These are phyloP conservation scores for Iodosphaeria phyllophila DNA, from an alignment of 2,329 filamentous ascomycete species.

Conservation along the genomic window DNA sequence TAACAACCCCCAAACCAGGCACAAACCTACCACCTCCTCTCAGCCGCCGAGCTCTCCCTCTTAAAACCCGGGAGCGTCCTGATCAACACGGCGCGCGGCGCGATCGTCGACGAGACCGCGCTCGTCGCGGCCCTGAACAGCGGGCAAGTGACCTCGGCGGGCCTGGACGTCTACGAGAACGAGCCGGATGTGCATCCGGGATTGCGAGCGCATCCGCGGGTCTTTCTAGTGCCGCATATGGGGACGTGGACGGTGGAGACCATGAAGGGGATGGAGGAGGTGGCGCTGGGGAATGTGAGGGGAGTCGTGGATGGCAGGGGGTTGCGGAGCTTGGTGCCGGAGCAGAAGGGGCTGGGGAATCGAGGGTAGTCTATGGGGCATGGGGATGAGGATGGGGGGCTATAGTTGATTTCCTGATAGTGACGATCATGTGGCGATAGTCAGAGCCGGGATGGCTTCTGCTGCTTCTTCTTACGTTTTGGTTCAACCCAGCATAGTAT, in stretches of 20 bases:
- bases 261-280: slow-evolving; percentile 52
- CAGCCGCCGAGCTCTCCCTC: slow-evolving; percentile 45
- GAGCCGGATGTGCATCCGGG: slow-evolving; percentile 62
- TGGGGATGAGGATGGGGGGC: too few species aligned
- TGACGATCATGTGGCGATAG: too few species aligned
- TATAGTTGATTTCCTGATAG: too few species aligned
- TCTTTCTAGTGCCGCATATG: slow-evolving; percentile 69
- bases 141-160: slow-evolving; percentile 51
- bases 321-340: slow-evolving; percentile 51
- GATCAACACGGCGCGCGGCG: slow-evolving; percentile 68
- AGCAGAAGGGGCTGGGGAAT: slow-evolving; percentile 30
- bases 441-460: too few species aligned
- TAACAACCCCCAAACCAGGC: slow-evolving; percentile 12
- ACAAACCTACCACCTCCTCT: slow-evolving; percentile 60
- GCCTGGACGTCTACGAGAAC: slow-evolving; percentile 69
- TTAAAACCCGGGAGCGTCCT: slow-evolving; percentile 68
- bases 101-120: slow-evolving; percentile 65
- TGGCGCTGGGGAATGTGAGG: slow-evolving; percentile 52
- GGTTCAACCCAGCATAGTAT: too few species aligned
- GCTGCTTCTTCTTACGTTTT: too few species aligned
- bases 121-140: slow-evolving; percentile 54
- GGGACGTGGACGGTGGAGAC: slow-evolving; percentile 62
- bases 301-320: slow-evolving; percentile 41
- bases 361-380: too few species aligned
- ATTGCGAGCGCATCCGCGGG: slow-evolving; percentile 48